phyloP scores from a whole-genome alignment of 352 stramenopile genomes.

The Globisporangium sylvaticum region DNA sequence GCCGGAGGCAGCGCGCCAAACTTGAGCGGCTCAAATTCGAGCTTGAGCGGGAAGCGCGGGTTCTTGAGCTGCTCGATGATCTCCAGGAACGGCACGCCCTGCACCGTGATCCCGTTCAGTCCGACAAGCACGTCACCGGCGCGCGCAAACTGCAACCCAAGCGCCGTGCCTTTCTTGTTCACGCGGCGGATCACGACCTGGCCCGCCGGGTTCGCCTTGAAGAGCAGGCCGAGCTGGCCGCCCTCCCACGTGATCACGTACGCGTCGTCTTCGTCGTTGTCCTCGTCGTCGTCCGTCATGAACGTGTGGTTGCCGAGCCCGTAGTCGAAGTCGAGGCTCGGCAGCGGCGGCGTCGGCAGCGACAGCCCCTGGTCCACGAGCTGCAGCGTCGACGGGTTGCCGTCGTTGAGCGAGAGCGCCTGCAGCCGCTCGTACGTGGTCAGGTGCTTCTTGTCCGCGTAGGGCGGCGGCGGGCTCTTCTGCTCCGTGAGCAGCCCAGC shows the following conservation, averaged over 20 bases:
- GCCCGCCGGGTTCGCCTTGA: constrained; percentile 52
- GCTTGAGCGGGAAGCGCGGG: constrained; percentile 55
- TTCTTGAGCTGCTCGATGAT: constrained; percentile 64
- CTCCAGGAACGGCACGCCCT: constrained; percentile 45
- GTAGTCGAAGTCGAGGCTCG: constrained; percentile 6
- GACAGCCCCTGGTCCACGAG: constrained; percentile 22
- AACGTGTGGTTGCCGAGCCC: constrained; percentile 5
- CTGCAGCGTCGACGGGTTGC: constrained; percentile 2
- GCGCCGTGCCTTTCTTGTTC: constrained; percentile 63
- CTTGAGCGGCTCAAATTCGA: constrained; percentile 67
- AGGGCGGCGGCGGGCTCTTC: constrained; percentile 4
- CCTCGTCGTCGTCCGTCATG: constrained; percentile 27
- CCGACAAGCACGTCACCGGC: constrained; percentile 74
- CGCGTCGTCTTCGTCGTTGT: constrained; percentile 61
- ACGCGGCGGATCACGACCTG: constrained; percentile 67
- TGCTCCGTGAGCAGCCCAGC: constrained; percentile 1
- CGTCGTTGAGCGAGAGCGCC: constrained; percentile 38
- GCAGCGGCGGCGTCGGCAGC: constrained; percentile 1
- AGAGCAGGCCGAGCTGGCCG: constrained; percentile 66
- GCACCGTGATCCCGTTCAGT: constrained; percentile 56
- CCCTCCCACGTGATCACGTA: constrained; percentile 72
- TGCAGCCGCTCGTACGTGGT: constrained; percentile 55
- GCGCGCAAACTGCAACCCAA: constrained; percentile 55
- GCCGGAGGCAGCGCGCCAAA: constrained; percentile 20
- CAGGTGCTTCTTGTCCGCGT: constrained; percentile 12